Evolutionary conservation across 805 yeast genomes (phyloP).

Genomic region (Schwanniomyces vanrijiae): DNA sequence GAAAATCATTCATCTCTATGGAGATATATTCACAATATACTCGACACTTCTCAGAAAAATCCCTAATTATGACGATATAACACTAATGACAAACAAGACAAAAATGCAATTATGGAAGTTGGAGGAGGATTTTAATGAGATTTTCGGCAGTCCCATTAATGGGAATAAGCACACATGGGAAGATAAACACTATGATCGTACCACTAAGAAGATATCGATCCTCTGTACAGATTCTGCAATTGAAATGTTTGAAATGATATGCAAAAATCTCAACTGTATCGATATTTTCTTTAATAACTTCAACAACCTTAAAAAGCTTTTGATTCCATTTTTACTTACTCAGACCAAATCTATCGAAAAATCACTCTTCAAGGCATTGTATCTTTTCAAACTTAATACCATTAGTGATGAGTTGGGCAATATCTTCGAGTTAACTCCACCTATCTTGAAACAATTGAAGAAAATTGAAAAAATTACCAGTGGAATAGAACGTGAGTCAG

Average conservation of each 20-base stretch:
- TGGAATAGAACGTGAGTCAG: slow-evolving; percentile 35
- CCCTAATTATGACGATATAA: slow-evolving; percentile 42
- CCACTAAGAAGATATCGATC: slow-evolving; percentile 19
- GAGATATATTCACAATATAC: slow-evolving; percentile 40
- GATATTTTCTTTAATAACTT: slow-evolving; percentile 38
- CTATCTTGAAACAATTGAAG: slow-evolving; percentile 26
- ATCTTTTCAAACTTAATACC: slow-evolving; percentile 29
- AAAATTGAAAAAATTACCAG: slow-evolving; percentile 39
- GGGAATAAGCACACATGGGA: slow-evolving; percentile 23
- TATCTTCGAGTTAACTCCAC: slow-evolving; percentile 19
- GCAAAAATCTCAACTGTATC: slow-evolving; percentile 31
- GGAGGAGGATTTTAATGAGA: slow-evolving; percentile 31
- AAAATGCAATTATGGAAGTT: slow-evolving; percentile 19
- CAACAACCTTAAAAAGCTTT: slow-evolving; percentile 36
- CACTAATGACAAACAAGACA: slow-evolving; percentile 26
- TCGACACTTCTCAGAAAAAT: slow-evolving; percentile 37
- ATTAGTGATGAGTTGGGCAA: slow-evolving; percentile 26
- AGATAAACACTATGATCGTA: slow-evolving; percentile 21
- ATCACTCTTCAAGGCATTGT: slow-evolving; percentile 23
- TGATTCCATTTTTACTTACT: slow-evolving; percentile 34
- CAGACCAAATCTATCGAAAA: slow-evolving; percentile 30
- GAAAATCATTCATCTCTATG: slow-evolving; percentile 34
- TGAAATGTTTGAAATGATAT: slow-evolving; percentile 16
- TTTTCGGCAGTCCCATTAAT: slow-evolving; percentile 21
- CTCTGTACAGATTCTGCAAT: slow-evolving; percentile 15